These are phyloP conservation scores for Penicillium herquei DNA, from an alignment of 495 filamentous ascomycete genomes.

Conservation along the genomic window DNA sequence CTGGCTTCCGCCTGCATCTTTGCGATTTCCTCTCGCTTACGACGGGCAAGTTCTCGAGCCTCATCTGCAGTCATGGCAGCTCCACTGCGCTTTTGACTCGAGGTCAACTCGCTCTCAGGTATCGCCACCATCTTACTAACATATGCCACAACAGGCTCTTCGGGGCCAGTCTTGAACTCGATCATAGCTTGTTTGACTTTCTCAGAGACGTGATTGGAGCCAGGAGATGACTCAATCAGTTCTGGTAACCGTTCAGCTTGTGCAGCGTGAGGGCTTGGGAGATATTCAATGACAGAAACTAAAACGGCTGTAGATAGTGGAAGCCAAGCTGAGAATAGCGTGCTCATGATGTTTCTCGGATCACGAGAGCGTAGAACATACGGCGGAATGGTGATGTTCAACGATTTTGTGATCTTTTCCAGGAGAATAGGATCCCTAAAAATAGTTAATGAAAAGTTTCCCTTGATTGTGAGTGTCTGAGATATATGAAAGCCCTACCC, in stretches of 20 bases:
- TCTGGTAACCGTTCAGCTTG: slow-evolving; percentile 79
- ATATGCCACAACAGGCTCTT: slow-evolving; percentile 85
- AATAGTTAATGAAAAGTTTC: slow-evolving; percentile 22
- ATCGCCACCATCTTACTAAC: slow-evolving; percentile 98
- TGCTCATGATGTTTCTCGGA: slow-evolving; percentile 74
- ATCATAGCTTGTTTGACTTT: slow-evolving; percentile 75
- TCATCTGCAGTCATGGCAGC: slow-evolving; percentile 77
- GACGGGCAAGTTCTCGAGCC: slow-evolving; percentile 81
- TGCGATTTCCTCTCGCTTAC: slow-evolving; percentile 83
- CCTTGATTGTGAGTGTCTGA: not conserved
- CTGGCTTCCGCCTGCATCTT: slow-evolving; percentile 63
- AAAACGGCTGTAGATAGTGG: slow-evolving; percentile 90
- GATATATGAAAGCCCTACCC: slow-evolving; percentile 51
- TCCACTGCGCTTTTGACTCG: slow-evolving; percentile 65
- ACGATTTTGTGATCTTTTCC: slow-evolving; percentile 92
- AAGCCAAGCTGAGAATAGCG: slow-evolving; percentile 86
- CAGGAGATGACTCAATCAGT: slow-evolving; percentile 79
- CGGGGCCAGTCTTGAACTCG: slow-evolving; percentile 64
- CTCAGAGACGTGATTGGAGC: slow-evolving; percentile 63
- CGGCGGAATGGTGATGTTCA: slow-evolving; percentile 77
- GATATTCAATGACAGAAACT: slow-evolving; percentile 88
- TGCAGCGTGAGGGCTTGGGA: slow-evolving; percentile 81
- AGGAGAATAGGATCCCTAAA: slow-evolving; percentile 72
- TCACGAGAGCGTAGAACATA: slow-evolving; percentile 86
- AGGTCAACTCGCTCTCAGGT: slow-evolving; percentile 84